phyloP scores from a whole-genome alignment of 139 green algal genomes.

The Gonium pectorale region DNA sequence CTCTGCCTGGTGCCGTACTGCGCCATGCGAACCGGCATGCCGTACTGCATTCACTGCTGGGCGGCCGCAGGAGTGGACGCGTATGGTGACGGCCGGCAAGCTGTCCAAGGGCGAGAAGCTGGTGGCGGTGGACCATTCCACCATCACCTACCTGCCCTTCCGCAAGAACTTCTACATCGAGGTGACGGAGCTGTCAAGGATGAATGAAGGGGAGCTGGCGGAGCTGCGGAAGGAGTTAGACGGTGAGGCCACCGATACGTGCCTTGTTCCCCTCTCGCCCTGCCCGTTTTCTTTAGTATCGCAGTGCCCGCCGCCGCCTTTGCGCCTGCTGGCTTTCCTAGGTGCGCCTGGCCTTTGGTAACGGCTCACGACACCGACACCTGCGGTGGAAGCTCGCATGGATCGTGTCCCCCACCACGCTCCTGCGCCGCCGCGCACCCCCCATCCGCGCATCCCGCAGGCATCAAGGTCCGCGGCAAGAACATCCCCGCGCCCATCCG shows the following conservation, averaged over 20 bases:
- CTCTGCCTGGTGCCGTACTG: too few species aligned
- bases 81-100: slow-evolving; percentile 75
- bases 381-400: too few species aligned
- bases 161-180: slow-evolving; percentile 76
- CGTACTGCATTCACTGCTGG: neutral
- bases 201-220: slow-evolving; percentile 81
- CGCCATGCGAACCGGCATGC: neutral
- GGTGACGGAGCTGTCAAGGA: slow-evolving; percentile 77
- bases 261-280: too few species aligned
- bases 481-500: slow-evolving; percentile 88
- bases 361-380: too few species aligned
- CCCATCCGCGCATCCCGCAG: slow-evolving; percentile 66
- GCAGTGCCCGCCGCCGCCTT: too few species aligned
- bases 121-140: slow-evolving; percentile 81
- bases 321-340: too few species aligned
- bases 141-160: slow-evolving; percentile 81
- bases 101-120: slow-evolving; percentile 94
- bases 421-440: neutral
- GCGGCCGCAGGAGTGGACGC: slow-evolving; percentile 73
- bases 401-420: neutral
- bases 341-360: too few species aligned
- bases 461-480: slow-evolving; percentile 91
- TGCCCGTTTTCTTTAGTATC: neutral
- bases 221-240: slow-evolving; percentile 75
- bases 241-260: slow-evolving; percentile 42